Evolutionary conservation across 495 filamentous ascomycete genomes (phyloP).

Genomic region (Xylaria grammica): DNA sequence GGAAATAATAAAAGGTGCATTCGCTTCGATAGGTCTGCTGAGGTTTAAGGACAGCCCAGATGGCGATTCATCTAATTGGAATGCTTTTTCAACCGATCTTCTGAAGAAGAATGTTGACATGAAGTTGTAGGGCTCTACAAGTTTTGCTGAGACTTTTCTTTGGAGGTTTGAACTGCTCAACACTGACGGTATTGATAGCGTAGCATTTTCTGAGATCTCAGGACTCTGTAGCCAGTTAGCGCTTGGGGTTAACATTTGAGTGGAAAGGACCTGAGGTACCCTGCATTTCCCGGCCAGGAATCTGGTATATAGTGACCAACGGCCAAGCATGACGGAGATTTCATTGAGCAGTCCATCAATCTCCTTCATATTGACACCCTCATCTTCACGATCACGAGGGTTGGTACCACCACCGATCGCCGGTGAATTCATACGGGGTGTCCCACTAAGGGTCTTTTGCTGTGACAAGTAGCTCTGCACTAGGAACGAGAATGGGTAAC

Average conservation of each 20-base stretch:
- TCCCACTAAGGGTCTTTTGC: conserved; percentile 58
- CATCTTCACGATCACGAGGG: conserved; percentile 71
- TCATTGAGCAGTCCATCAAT: conserved; percentile 86
- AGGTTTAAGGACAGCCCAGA: conserved; percentile 75
- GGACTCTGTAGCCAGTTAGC: conserved; percentile 46
- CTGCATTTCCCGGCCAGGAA: conserved; percentile 85
- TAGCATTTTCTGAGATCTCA: conserved; percentile 47
- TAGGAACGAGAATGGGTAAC: conserved; percentile 94
- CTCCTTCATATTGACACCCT: conserved; percentile 94
- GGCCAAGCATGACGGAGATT: conserved; percentile 85
- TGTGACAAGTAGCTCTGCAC: conserved; percentile 90
- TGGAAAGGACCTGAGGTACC: conserved; percentile 48
- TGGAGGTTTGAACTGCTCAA: conserved; percentile 74
- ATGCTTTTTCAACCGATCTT: conserved; percentile 93
- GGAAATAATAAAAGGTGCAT: conserved; percentile 90
- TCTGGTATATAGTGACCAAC: conserved; percentile 90
- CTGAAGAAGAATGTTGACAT: conserved; percentile 97
- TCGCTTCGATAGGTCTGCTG: conserved; percentile 66
- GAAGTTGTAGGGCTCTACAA: conserved; percentile 78
- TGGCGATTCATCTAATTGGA: conserved; percentile 96
- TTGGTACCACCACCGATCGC: conserved; percentile 60
- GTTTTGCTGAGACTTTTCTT: conserved; percentile 73
- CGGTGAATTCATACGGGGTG: conserved; percentile 65
- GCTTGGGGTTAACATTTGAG: neutral
- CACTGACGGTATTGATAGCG: conserved; percentile 68